Evolutionary conservation across 2,329 filamentous ascomycete species (phyloP).

Genomic region (Fusarium graminum): DNA sequence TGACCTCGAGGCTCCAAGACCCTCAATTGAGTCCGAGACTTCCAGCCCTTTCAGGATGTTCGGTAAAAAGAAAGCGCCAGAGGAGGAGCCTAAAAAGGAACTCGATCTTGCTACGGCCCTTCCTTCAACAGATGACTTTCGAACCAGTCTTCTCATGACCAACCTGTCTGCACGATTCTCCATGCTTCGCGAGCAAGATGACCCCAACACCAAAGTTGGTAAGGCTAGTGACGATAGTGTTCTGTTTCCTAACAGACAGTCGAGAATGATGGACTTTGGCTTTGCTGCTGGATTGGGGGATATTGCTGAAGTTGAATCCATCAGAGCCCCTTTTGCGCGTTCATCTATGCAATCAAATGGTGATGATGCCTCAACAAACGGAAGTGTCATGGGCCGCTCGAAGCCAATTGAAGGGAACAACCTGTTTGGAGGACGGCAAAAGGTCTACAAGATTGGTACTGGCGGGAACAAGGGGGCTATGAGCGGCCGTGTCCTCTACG

Average conservation of each 20-base stretch:
- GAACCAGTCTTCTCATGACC: conserved; percentile 95
- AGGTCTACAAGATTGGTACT: conserved; percentile 87
- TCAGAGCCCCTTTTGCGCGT: conserved; percentile 74
- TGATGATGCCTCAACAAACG: conserved; percentile 73
- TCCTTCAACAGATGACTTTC: conserved; percentile 88
- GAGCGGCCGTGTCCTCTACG: conserved; percentile 80
- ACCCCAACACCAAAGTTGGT: conserved; percentile 87
- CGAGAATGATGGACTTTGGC: conserved; percentile 79
- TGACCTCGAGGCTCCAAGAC: conserved; percentile 59
- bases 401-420: conserved; percentile 91
- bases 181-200: conserved; percentile 95
- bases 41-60: conserved; percentile 68
- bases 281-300: conserved; percentile 74
- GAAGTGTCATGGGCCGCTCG: conserved; percentile 85
- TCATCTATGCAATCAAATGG: conserved; percentile 77
- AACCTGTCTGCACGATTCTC: conserved; percentile 95
- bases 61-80: conserved; percentile 66
- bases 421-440: conserved; percentile 94
- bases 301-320: conserved; percentile 91
- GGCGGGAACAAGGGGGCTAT: conserved; percentile 66
- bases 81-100: conserved; percentile 71
- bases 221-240: conserved; percentile 98
- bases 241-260: conserved; percentile 83
- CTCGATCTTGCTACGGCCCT: conserved; percentile 81
- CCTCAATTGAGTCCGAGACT: conserved; percentile 68